Evolutionary conservation across 768 basidiomycete species (phyloP), one percentile per base, ranked within the genome.

Genomic region (Phlebiopsis gigantea): DNA sequence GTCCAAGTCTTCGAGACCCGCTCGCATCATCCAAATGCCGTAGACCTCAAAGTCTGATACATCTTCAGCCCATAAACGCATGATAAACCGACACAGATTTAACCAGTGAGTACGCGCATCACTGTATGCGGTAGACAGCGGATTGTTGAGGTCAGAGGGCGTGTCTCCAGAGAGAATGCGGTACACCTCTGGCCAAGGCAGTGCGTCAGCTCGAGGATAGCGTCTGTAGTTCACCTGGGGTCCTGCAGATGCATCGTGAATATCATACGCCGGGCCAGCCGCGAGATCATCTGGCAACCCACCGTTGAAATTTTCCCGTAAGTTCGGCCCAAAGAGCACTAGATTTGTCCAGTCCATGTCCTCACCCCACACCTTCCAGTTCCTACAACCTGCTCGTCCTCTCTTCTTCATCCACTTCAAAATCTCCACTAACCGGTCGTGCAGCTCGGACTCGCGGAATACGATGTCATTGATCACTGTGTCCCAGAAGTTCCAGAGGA

Each of bases 401-500:
- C 52, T 31, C 25, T 24, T 46, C 43, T 55, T 47, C 21, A 61
- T 30, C 0, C 48, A 53, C 5, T 19, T 9, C 12, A 61, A 31
- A 10, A 61, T 45, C 4, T 41, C 25, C n/a, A 45, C 28, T 2
- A 61, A 30, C 2, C 56, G 52, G 6, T 52, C 53, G 12, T 61
- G 60, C 25, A 31, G 8, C 9, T 44, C 45, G 2, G 43, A 15
- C 21, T 61, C 49, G 9, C 50, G 46, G 10, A 49, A 12, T 10
- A 49, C 46, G 12, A 48, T 21, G 0, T 28, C n/a, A 8, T 4
- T 7, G 15, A 55, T 1, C 14, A 55, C 6, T 2, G 4, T n/a
- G n/a, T 22, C n/a, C 60, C 60, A 61, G 43, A 57, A 46, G 19
- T 1, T 21, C 56, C 60, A 61, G 1, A 61, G 39, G 44, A 61